phyloP scores from a whole-genome alignment of 352 stramenopile species.

The Phytophthora pluvialis region DNA sequence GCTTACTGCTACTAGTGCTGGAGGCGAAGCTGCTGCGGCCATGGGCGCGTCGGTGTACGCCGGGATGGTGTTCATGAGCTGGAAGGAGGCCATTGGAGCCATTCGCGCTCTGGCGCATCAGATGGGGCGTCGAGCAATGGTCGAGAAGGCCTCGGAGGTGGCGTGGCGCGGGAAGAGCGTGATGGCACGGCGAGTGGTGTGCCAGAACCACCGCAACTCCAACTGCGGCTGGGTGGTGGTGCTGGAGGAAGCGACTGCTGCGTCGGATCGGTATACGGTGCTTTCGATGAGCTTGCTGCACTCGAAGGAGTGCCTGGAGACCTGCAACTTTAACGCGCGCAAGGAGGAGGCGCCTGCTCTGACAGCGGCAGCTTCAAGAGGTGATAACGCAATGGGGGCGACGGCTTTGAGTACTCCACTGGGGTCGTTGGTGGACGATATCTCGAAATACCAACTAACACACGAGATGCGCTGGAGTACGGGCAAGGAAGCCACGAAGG shows the following conservation, averaged over 20 bases:
- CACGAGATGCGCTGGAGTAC: conserved; percentile 85
- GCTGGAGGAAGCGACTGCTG: conserved; percentile 53
- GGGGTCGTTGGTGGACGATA: conserved; percentile 61
- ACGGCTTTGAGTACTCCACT: not conserved
- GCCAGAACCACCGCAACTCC: conserved; percentile 79
- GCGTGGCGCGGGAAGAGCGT: conserved; percentile 50
- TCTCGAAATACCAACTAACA: conserved; percentile 72
- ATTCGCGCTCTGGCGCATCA: conserved; percentile 60
- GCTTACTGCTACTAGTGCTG: conserved; percentile 5
- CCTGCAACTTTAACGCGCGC: conserved; percentile 74
- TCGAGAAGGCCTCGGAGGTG: conserved; percentile 58
- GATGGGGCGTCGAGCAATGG: conserved; percentile 61
- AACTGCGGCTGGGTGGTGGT: conserved; percentile 73
- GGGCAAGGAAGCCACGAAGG: conserved; percentile 79
- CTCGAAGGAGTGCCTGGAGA: conserved; percentile 80
- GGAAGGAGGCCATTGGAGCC: conserved; percentile 65
- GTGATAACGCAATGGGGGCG: not conserved
- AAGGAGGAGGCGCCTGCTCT: conserved; percentile 42
- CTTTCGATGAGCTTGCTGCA: conserved; percentile 64
- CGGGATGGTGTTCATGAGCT: conserved; percentile 54
- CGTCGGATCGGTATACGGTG: conserved; percentile 55
- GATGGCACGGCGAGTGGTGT: conserved; percentile 60
- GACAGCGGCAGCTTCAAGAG: conserved; percentile 2
- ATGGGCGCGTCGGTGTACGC: conserved; percentile 47
- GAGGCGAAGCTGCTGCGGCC: conserved; percentile 8